These are phyloP conservation scores for Pseudocercospora macadamiae DNA, from an alignment of 2,329 filamentous ascomycete species.

Conservation along the genomic window DNA sequence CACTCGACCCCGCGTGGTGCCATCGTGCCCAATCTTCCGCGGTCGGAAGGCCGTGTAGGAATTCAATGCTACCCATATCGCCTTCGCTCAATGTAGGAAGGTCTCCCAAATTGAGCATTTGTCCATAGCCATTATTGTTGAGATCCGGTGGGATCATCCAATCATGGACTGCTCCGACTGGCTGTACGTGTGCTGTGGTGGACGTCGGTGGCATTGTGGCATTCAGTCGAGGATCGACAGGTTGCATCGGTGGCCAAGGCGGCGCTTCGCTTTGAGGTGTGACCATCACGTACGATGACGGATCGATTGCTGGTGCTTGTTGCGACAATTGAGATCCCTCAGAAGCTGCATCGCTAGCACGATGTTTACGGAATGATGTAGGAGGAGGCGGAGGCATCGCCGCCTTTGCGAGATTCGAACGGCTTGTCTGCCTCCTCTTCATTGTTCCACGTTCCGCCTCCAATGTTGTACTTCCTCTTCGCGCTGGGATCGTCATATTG, in stretches of 20 bases:
- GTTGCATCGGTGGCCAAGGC: slow-evolving; percentile 10
- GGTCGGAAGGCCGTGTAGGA: slow-evolving; percentile 22
- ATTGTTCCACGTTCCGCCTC: slow-evolving; percentile 21
- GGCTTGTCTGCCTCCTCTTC: slow-evolving; percentile 28
- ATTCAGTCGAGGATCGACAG: background rate
- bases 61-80: slow-evolving; percentile 19
- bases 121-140: slow-evolving; percentile 14
- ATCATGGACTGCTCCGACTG: slow-evolving; percentile 11
- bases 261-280: slow-evolving; percentile 21
- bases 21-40: slow-evolving; percentile 28
- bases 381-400: slow-evolving; percentile 26
- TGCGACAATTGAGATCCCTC: slow-evolving; percentile 12
- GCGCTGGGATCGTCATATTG: slow-evolving; percentile 18
- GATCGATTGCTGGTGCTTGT: slow-evolving; percentile 6
- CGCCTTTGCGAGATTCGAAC: background rate
- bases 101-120: slow-evolving; percentile 15
- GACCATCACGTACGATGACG: slow-evolving; percentile 21
- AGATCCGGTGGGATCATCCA: slow-evolving; percentile 20
- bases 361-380: slow-evolving; percentile 10
- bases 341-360: slow-evolving; percentile 17
- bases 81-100: slow-evolving; percentile 19
- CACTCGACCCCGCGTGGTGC: slow-evolving; percentile 17
- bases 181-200: slow-evolving; percentile 5
- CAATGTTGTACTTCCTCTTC: slow-evolving; percentile 23
- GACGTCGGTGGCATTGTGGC: slow-evolving; percentile 17